A percentile compares a stretch with the other conserved stretches of the same genome.
Conservation (phyloP, 257 asterid genomes). For the Solanum megistacrolobum region DNA sequence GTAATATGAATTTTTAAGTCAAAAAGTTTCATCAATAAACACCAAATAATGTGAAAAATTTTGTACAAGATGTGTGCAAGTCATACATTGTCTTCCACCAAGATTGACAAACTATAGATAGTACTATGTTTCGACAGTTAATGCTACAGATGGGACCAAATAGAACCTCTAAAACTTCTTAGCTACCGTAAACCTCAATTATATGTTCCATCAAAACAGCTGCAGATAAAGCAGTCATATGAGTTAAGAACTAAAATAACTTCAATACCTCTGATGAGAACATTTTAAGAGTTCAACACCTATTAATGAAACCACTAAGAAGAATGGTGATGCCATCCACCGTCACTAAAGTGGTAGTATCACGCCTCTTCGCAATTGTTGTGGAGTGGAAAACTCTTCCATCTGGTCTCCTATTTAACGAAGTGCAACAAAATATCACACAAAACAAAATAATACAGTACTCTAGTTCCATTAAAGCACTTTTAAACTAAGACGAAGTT, state of each 20-base stretch:
- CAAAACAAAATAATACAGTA: background rate
- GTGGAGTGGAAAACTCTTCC: conserved; percentile 43
- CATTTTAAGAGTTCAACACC: conserved; percentile 43
- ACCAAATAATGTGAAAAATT: background rate
- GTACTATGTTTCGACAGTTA: background rate
- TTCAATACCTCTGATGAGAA: conserved; percentile 45
- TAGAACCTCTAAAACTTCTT: background rate
- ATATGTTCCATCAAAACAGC: background rate
- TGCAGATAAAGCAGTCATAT: background rate
- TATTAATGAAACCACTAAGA: conserved; percentile 44
- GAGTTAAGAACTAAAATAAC: background rate
- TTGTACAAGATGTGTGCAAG: background rate
- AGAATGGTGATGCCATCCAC: conserved; percentile 49
- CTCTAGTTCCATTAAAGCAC: background rate
- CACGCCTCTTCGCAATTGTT: conserved; percentile 41
- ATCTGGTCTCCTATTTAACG: conserved; percentile 29
- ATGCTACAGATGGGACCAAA: background rate
- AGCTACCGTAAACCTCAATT: background rate
- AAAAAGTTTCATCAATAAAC: background rate
- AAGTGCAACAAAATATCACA: background rate
- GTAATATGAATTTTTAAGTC: background rate
- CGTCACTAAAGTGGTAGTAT: conserved; percentile 45
- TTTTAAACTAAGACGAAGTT: background rate
- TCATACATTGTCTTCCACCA: background rate
- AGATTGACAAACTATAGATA: background rate